These are phyloP conservation scores for Castanea sativa DNA, from an alignment of 306 rosid species.

Conservation along the genomic window DNA sequence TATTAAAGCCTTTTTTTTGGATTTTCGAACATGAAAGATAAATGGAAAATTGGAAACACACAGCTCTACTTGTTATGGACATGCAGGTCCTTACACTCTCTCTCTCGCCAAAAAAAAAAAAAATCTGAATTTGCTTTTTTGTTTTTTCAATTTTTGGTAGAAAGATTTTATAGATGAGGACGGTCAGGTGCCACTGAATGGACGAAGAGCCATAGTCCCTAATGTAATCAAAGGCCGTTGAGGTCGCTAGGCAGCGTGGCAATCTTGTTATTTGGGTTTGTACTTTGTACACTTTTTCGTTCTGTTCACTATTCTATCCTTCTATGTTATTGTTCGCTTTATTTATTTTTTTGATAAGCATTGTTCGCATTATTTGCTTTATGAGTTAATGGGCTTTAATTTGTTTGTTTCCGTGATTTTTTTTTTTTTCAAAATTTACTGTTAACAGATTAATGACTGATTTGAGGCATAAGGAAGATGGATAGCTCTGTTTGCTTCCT, in stretches of 20 bases:
- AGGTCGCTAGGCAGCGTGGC: conserved; percentile 66
- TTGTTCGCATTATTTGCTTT: background rate
- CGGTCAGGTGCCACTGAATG: conserved; percentile 42
- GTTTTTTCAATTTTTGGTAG: conserved; percentile 32
- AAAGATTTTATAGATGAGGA: conserved; percentile 61
- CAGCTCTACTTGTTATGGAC: conserved; percentile 77
- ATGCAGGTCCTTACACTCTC: conserved; percentile 59
- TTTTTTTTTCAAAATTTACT: too few relatives aligned
- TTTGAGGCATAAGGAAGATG: too few relatives aligned
- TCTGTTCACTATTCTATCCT: too few relatives aligned
- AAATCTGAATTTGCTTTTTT: too few relatives aligned
- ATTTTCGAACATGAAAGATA: conserved; percentile 42
- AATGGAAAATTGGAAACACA: conserved; percentile 23
- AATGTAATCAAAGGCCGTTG: conserved; percentile 61
- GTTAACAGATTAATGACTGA: too few relatives aligned
- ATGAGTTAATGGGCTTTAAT: background rate
- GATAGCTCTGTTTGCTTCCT: background rate
- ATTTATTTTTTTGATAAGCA: too few relatives aligned
- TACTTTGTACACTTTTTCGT: conserved; percentile 11
- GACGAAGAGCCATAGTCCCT: conserved; percentile 73
- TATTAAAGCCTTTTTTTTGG: conserved; percentile 16
- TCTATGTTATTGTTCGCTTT: too few relatives aligned
- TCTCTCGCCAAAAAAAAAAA: background rate
- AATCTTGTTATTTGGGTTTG: conserved; percentile 73
- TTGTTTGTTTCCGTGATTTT: background rate